A percentile compares a stretch with the other conserved stretches of the same genome.
phyloP scores from a whole-genome alignment of 257 asterid species.

The Rehmannia glutinosa region DNA sequence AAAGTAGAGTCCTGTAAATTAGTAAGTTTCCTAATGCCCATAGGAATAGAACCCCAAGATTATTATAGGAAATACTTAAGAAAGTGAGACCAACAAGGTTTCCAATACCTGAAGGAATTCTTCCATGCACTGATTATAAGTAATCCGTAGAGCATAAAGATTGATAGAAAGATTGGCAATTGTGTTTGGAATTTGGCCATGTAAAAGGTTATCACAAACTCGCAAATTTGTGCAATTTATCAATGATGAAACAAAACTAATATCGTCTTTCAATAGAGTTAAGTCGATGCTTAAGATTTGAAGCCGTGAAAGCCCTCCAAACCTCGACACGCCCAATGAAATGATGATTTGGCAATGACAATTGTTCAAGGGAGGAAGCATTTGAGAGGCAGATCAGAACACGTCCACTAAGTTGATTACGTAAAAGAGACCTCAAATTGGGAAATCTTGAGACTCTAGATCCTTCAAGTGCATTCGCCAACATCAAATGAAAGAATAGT shows the following conservation, averaged over 20 bases:
- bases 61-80: conserved; percentile 15
- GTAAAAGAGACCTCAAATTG: conserved; percentile 2
- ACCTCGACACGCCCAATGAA: conserved; percentile 26
- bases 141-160: not conserved
- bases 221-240: conserved; percentile 27
- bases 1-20: not conserved
- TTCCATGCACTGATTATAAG: conserved; percentile 29
- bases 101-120: conserved; percentile 25
- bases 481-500: not conserved
- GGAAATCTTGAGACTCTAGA: conserved; percentile 16
- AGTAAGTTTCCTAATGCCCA: not conserved
- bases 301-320: conserved; percentile 16
- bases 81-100: conserved; percentile 18
- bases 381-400: conserved; percentile 26
- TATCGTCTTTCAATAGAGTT: conserved; percentile 22
- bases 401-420: conserved; percentile 11
- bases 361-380: conserved; percentile 1
- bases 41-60: conserved; percentile 25
- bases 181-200: conserved; percentile 29
- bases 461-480: conserved; percentile 21
- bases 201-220: conserved; percentile 20
- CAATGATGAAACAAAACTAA: conserved; percentile 27
- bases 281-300: not conserved
- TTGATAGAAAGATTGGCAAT: conserved; percentile 26
- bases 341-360: not conserved